Evolutionary conservation across 2,329 filamentous ascomycete species (phyloP), one percentile per base, ranked within the genome.

Genomic region (Arthrinium phaeospermum): DNA sequence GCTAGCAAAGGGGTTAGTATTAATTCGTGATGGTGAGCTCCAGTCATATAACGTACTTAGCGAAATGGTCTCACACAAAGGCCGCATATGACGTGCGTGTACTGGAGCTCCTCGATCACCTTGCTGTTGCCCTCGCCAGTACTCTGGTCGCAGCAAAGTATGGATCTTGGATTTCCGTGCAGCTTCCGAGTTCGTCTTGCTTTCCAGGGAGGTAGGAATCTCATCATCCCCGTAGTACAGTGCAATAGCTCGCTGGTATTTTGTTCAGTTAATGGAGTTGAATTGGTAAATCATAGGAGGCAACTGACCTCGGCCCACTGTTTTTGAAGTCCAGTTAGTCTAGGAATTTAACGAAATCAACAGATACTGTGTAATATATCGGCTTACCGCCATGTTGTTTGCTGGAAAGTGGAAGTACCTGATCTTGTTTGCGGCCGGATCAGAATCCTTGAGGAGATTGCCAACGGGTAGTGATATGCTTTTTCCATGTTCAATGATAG

Each of bases 1-100:
- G 24, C 64, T 61, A 1, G 34, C 1, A 49, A 34, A 61, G 19
- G 12, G 13, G 10, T 24, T 13, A 19, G 16, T 51, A 44, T 71
- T 0, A 3, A n/a, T 0, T 6, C 12, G 19, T 30, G 3, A 12
- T 2, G 6, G 1, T 4, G 22, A 7, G n/a, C n/a, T n/a, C n/a
- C n/a, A n/a, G n/a, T 14, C 30, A 7, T 10, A 8, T n/a, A 2
- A 5, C 73, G 67, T 71, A 81, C 80, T 71, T 5, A 78, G 76
- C 2, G 81, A 80, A 1, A 83, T 75, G 0, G 74, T 75, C 49
- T 78, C 77, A 30, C 81, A 83, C 0, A 83, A 74, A 0, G 82
- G 78, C 1, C 80, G 74, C 80, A 85, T 78, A 24, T 84, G 80
- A 16, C 82, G 78, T 0, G 82, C 78, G 49, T 84, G 53, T 12